Conservation (phyloP, 305 asterid genomes). For the Vinca major region DNA sequence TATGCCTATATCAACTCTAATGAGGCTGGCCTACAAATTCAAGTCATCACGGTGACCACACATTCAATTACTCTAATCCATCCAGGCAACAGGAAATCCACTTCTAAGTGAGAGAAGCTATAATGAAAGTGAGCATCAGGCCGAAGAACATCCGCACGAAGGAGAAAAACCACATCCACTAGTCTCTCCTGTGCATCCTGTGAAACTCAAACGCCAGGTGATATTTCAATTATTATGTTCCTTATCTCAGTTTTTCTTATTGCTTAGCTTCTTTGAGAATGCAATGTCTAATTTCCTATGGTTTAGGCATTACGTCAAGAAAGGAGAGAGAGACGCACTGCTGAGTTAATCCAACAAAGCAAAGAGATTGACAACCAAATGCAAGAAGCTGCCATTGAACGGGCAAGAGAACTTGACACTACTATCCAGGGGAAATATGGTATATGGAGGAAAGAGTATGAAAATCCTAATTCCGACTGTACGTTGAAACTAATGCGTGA, state of each 20-base stretch:
- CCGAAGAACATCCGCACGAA: conserved; percentile 23
- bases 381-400: conserved; percentile 76
- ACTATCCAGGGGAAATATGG: conserved; percentile 63
- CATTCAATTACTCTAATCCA: neutral
- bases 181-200: conserved; percentile 51
- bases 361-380: conserved; percentile 52
- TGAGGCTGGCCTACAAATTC: conserved; percentile 3
- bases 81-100: conserved; percentile 37
- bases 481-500: conserved; percentile 85
- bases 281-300: conserved; percentile 14
- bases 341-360: conserved; percentile 62
- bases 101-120: conserved; percentile 26
- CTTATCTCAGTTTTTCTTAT: conserved; percentile 6
- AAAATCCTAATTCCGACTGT: conserved; percentile 78
- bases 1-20: conserved; percentile 1
- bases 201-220: conserved; percentile 83
- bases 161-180: conserved; percentile 27
- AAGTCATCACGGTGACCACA: conserved; percentile 2
- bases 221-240: conserved; percentile 16
- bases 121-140: conserved; percentile 24
- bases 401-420: conserved; percentile 72
- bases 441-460: conserved; percentile 95
- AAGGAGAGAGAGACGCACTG: conserved; percentile 64
- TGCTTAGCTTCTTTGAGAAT: neutral
- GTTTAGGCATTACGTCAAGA: conserved; percentile 62